Percentiles rank a stretch among this genome's conserved stretches.
phyloP scores from a whole-genome alignment of 2,329 filamentous ascomycete species.

The Escovopsis sp. region DNA sequence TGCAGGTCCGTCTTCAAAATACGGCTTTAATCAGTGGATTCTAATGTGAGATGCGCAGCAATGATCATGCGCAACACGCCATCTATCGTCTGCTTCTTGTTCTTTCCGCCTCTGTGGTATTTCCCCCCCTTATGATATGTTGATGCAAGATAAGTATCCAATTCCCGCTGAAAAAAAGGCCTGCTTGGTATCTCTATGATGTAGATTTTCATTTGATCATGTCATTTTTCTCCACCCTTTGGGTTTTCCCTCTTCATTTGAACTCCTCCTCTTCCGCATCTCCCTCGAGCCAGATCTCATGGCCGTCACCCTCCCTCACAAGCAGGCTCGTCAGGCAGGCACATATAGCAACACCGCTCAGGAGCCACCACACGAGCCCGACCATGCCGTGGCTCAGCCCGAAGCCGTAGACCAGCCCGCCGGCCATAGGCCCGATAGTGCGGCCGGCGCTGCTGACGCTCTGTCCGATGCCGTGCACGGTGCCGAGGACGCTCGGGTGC shows the following conservation, averaged over 20 bases:
- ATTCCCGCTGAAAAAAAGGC: too few relatives aligned
- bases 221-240: too few relatives aligned
- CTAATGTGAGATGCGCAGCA: too few relatives aligned
- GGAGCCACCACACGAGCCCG: constrained; percentile 42
- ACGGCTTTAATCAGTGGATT: too few relatives aligned
- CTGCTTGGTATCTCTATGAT: too few relatives aligned
- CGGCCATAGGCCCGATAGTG: constrained; percentile 43
- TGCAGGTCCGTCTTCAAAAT: too few relatives aligned
- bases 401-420: constrained; percentile 44
- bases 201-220: background rate
- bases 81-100: background rate
- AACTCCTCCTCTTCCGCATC: constrained; percentile 26
- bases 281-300: constrained; percentile 49
- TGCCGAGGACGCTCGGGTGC: constrained; percentile 31
- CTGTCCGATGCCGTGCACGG: constrained; percentile 37
- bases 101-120: too few relatives aligned
- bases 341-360: constrained; percentile 32
- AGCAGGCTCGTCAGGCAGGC: constrained; percentile 36
- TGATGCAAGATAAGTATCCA: background rate
- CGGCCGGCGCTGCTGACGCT: constrained; percentile 41
- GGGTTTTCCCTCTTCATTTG: background rate
- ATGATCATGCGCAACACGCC: too few relatives aligned
- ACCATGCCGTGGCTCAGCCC: constrained; percentile 42
- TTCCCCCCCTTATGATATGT: background rate
- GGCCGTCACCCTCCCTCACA: constrained; percentile 45